phyloP scores from a whole-genome alignment of 1,139 yeast species.

The Diutina pseudorugosa region DNA sequence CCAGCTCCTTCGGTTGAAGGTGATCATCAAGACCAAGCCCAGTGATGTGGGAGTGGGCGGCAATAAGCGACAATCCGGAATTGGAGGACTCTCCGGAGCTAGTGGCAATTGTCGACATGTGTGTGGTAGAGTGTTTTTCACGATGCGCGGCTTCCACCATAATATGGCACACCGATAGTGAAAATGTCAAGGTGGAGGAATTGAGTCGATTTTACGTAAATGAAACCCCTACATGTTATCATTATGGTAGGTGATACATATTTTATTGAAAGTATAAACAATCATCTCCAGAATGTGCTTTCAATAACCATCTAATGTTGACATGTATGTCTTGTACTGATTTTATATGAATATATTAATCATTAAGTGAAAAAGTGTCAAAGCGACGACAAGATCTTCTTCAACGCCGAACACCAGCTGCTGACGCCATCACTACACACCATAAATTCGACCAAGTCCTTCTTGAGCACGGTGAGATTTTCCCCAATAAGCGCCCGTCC shows the following conservation, averaged over 20 bases:
- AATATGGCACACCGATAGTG: neutral
- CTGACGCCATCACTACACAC: slow-evolving; percentile 39
- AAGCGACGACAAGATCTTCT: slow-evolving; percentile 22
- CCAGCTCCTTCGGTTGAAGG: slow-evolving; percentile 63
- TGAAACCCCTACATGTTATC: too few species aligned
- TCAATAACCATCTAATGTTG: too few species aligned
- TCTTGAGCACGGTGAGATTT: slow-evolving; percentile 10
- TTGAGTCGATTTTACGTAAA: too few species aligned
- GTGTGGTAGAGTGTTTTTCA: neutral
- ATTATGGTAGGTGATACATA: too few species aligned
- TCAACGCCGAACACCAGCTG: slow-evolving; percentile 44
- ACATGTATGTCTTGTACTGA: too few species aligned
- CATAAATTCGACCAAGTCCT: slow-evolving; percentile 31
- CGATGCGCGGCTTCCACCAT: neutral
- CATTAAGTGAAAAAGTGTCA: too few species aligned
- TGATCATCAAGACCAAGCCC: slow-evolving; percentile 92
- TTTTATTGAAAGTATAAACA: too few species aligned
- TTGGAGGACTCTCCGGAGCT: neutral
- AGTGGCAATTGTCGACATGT: slow-evolving; percentile 2
- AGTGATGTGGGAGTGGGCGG: slow-evolving; percentile 94
- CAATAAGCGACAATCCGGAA: slow-evolving; percentile 49
- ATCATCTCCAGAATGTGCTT: too few species aligned
- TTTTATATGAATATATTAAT: too few species aligned
- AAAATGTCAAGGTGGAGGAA: too few species aligned
- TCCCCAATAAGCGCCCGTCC: slow-evolving; percentile 5